Conservation (phyloP, 345 rosid species). For the Corchorus capsularis region DNA sequence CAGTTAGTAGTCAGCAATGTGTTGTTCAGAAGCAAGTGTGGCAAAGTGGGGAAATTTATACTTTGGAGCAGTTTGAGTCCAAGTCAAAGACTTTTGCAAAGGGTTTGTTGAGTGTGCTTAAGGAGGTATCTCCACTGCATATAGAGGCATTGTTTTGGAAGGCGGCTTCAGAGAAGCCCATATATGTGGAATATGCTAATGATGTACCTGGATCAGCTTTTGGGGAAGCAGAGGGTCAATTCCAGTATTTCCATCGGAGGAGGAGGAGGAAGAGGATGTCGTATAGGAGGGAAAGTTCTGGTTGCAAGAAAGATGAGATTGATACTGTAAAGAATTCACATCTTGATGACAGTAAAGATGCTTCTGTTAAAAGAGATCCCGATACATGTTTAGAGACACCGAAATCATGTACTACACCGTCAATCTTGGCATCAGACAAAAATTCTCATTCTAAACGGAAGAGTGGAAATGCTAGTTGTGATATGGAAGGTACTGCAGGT, state of each 20-base stretch:
- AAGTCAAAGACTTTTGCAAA: conserved; percentile 80
- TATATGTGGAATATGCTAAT: conserved; percentile 94
- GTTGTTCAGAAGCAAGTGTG: conserved; percentile 88
- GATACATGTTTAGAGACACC: conserved; percentile 30
- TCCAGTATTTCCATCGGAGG: conserved; percentile 64
- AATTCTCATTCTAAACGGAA: conserved; percentile 43
- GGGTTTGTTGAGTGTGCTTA: conserved; percentile 60
- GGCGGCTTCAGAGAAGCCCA: conserved; percentile 81
- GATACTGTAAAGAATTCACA: conserved; percentile 22
- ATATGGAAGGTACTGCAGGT: conserved; percentile 90
- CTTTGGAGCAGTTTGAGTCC: conserved; percentile 91
- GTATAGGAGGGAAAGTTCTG: conserved; percentile 53
- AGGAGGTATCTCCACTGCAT: conserved; percentile 73
- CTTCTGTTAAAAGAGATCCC: conserved; percentile 27
- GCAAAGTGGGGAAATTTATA: conserved; percentile 96
- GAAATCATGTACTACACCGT: conserved; percentile 29
- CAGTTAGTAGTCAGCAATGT: conserved; percentile 33
- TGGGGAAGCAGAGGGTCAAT: conserved; percentile 77
- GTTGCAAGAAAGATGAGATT: conserved; percentile 32
- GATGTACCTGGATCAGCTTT: conserved; percentile 98
- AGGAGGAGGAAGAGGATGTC: conserved; percentile 68
- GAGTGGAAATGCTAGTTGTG: conserved; percentile 43
- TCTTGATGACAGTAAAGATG: conserved; percentile 31
- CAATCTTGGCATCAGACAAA: conserved; percentile 35
- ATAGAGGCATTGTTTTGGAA: conserved; percentile 93